Evolutionary conservation across 768 basidiomycete species (phyloP).

Genomic region (Suillus luteus): DNA sequence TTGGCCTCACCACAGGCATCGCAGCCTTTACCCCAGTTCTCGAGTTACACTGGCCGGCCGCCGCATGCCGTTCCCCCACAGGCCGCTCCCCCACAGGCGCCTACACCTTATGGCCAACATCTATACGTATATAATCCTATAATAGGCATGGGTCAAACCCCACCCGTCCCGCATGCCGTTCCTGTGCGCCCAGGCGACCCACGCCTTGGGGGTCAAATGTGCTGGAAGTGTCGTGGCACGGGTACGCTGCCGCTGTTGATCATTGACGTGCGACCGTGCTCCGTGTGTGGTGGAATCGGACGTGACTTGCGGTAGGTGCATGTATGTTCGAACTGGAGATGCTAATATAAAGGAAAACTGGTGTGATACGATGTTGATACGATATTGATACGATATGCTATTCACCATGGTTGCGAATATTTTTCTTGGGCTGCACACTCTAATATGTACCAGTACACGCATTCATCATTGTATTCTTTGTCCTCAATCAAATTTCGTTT

Average conservation of each 20-base stretch:
- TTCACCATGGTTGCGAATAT: neutral
- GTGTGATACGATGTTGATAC: neutral
- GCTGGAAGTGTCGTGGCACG: slow-evolving; percentile 64
- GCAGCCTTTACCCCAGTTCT: slow-evolving; percentile 1
- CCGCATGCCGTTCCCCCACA: slow-evolving; percentile 5
- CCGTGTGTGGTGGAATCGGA: slow-evolving; percentile 64
- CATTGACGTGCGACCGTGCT: slow-evolving; percentile 56
- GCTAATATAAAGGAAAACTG: neutral
- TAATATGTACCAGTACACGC: neutral
- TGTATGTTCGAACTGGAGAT: neutral
- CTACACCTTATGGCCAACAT: slow-evolving; percentile 15
- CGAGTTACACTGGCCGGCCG: neutral
- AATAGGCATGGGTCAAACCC: slow-evolving; percentile 14
- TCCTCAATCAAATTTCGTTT: neutral
- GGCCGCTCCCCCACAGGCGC: neutral
- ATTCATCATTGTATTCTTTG: neutral
- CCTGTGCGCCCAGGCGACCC: slow-evolving; percentile 66
- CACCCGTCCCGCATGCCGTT: slow-evolving; percentile 43
- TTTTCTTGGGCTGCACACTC: neutral
- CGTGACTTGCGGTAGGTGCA: slow-evolving; percentile 43
- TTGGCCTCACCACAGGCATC: slow-evolving; percentile 25
- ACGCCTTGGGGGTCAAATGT: slow-evolving; percentile 64
- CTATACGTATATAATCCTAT: slow-evolving; percentile 31
- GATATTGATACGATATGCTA: neutral
- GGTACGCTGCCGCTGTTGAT: slow-evolving; percentile 55